These are phyloP conservation scores for Zymoseptoria crescenta DNA, from an alignment of 2,329 filamentous ascomycete genomes.

Conservation along the genomic window DNA sequence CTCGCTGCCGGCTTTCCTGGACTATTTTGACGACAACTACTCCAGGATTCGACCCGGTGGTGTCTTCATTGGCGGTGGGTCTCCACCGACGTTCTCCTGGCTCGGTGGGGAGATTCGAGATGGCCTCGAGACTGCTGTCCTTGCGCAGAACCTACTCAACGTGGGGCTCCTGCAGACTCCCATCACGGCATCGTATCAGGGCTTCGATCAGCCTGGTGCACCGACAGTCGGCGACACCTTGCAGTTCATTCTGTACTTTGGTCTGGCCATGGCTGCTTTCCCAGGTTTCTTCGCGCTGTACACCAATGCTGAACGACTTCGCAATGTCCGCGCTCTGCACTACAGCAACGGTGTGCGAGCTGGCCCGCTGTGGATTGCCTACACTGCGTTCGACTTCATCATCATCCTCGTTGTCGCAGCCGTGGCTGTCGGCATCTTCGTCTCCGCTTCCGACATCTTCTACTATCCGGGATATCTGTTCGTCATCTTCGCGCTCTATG, in stretches of 20 bases:
- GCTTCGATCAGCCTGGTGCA: slow-evolving; percentile 67
- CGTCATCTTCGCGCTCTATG: slow-evolving; percentile 71
- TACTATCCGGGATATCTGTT: slow-evolving; percentile 77
- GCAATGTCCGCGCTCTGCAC: slow-evolving; percentile 73
- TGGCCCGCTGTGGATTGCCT: slow-evolving; percentile 76
- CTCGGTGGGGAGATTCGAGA: slow-evolving; percentile 47
- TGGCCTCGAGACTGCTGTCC: slow-evolving; percentile 57
- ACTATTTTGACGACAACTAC: slow-evolving; percentile 55
- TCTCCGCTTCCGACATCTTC: slow-evolving; percentile 57
- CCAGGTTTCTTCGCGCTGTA: slow-evolving; percentile 86
- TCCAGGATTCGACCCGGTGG: slow-evolving; percentile 67
- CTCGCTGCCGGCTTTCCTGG: slow-evolving; percentile 59
- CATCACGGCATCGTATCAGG: slow-evolving; percentile 64
- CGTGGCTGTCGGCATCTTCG: slow-evolving; percentile 62
- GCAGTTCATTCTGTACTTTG: slow-evolving; percentile 74
- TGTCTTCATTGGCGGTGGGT: slow-evolving; percentile 57
- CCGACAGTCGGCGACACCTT: slow-evolving; percentile 63
- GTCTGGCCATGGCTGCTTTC: slow-evolving; percentile 67
- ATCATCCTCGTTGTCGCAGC: slow-evolving; percentile 62
- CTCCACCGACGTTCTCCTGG: slow-evolving; percentile 62
- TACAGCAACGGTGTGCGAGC: slow-evolving; percentile 87
- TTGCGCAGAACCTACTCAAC: slow-evolving; percentile 89
- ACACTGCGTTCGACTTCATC: slow-evolving; percentile 70
- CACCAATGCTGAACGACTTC: slow-evolving; percentile 72
- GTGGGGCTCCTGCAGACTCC: slow-evolving; percentile 59